Percentiles rank a stretch among this genome's conserved stretches.
phyloP scores from a whole-genome alignment of 352 stramenopile species.

The Pythium guiyangense region DNA sequence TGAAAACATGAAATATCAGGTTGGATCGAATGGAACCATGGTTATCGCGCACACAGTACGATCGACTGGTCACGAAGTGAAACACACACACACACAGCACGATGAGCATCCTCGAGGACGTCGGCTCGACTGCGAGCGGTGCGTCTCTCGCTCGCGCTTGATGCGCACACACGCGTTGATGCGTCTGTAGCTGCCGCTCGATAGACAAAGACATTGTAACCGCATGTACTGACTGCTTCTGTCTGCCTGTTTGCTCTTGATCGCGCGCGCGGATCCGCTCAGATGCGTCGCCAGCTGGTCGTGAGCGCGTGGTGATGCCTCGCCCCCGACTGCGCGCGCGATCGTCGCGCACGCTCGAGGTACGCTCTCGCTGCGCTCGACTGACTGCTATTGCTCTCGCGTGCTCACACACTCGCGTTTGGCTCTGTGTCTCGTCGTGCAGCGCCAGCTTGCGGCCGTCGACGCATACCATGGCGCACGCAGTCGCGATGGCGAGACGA shows the following conservation, averaged over 20 bases:
- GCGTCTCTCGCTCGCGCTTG: not conserved
- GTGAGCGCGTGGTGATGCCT: constrained; percentile 5
- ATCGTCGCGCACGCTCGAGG: constrained; percentile 16
- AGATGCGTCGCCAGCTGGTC: constrained; percentile 17
- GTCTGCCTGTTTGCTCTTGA: not conserved
- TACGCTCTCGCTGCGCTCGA: too few species aligned
- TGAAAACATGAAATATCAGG: not conserved
- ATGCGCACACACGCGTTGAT: too few species aligned
- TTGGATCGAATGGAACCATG: not conserved
- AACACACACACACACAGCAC: not conserved
- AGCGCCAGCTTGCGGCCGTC: constrained; percentile 10
- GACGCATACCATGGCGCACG: constrained; percentile 13
- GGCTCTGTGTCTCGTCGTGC: not conserved
- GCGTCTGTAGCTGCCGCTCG: not conserved
- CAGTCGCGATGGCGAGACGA: constrained; percentile 5
- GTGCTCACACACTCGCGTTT: not conserved
- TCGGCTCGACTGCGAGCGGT: constrained; percentile 23
- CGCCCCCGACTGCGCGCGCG: constrained; percentile 16
- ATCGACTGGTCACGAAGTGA: not conserved
- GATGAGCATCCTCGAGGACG: constrained; percentile 30
- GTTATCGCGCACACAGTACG: too few species aligned
- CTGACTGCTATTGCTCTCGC: not conserved
- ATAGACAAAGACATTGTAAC: not conserved
- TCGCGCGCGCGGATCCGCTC: not conserved
- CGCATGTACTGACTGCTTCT: too few species aligned